A percentile compares a stretch with the other conserved stretches of the same genome.
These are phyloP conservation scores for Stephanodiscus minutulus DNA, from an alignment of 108 stramenopile genomes.

Conservation along the genomic window DNA sequence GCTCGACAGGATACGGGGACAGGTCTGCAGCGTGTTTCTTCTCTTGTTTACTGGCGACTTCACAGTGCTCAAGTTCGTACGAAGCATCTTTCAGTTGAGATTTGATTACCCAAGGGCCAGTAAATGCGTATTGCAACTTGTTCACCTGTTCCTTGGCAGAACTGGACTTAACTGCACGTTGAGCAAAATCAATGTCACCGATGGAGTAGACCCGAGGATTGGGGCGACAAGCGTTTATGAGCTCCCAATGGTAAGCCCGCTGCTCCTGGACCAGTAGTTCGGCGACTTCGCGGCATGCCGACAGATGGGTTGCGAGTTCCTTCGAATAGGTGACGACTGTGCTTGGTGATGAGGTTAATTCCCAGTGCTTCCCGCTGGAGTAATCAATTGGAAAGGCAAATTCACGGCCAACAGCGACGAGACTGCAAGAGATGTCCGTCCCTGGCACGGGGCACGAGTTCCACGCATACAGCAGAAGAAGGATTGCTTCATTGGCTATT, in stretches of 20 bases:
- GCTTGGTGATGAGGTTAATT: no score
- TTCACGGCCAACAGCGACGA: no score
- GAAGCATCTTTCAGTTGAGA: not conserved
- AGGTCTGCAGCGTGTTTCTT: slow-evolving; percentile 4
- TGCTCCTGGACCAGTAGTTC: slow-evolving; percentile 17
- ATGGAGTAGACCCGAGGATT: slow-evolving; percentile 6
- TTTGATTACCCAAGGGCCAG: slow-evolving; percentile 12
- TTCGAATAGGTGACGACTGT: slow-evolving; percentile 1
- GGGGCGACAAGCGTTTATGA: slow-evolving; percentile 1
- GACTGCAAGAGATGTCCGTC: no score
- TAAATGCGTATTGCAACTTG: slow-evolving; percentile 5
- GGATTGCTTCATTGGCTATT: not conserved
- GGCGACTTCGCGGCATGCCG: not conserved
- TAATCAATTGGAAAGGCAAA: not conserved
- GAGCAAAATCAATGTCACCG: slow-evolving; percentile 25
- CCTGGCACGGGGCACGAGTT: not conserved
- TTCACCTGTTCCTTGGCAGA: not conserved
- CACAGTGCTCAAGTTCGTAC: slow-evolving; percentile 12
- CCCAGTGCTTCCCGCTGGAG: not conserved
- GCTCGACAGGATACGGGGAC: slow-evolving; percentile 5
- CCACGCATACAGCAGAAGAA: not conserved
- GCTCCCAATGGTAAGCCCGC: slow-evolving; percentile 13
- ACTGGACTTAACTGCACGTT: slow-evolving; percentile 1
- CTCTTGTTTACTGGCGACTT: not conserved
- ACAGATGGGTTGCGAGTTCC: not conserved